Percentiles rank a stretch among this genome's conserved stretches.
Conservation (phyloP, 2,329 filamentous ascomycete genomes). For the Alternaria sp. region DNA sequence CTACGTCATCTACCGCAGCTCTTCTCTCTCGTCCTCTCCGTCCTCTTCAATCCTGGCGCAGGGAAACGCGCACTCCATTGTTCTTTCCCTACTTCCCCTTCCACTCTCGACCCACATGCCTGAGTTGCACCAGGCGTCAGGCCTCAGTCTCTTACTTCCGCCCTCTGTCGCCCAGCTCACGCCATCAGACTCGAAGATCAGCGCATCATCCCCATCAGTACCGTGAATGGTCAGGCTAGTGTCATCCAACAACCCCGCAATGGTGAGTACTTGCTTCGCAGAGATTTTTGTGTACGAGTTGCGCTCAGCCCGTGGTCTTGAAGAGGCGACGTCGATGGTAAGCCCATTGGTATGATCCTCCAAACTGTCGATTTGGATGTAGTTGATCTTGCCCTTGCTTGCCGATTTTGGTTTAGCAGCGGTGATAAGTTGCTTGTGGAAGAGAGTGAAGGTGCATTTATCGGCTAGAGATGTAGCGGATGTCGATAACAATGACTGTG, state of each 20-base stretch:
- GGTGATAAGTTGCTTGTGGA: slow-evolving; percentile 21
- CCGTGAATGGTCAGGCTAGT: slow-evolving; percentile 17
- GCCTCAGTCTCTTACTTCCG: background rate
- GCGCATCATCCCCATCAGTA: slow-evolving; percentile 5
- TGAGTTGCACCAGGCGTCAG: slow-evolving; percentile 16
- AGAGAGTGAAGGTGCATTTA: slow-evolving; percentile 30
- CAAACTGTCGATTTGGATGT: slow-evolving; percentile 27
- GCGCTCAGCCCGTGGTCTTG: slow-evolving; percentile 14
- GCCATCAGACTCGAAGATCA: slow-evolving; percentile 17
- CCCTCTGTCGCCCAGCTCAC: slow-evolving; percentile 14
- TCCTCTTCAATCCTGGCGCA: slow-evolving; percentile 18
- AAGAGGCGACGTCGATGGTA: slow-evolving; percentile 22
- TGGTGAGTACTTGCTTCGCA: slow-evolving; percentile 6
- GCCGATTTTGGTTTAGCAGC: background rate
- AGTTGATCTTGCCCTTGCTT: slow-evolving; percentile 10
- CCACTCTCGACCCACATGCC: slow-evolving; percentile 17
- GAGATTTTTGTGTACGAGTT: slow-evolving; percentile 26
- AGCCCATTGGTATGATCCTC: slow-evolving; percentile 23
- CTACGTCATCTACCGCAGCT: slow-evolving; percentile 9
- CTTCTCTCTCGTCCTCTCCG: slow-evolving; percentile 11
- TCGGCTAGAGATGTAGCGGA: slow-evolving; percentile 4
- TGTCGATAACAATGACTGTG: background rate
- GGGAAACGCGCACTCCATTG: slow-evolving; percentile 24
- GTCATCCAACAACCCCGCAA: slow-evolving; percentile 24
- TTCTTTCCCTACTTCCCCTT: slow-evolving; percentile 19